phyloP scores from a whole-genome alignment of 2,329 filamentous ascomycete genomes.

The Stagonosporopsis rhizophila region DNA sequence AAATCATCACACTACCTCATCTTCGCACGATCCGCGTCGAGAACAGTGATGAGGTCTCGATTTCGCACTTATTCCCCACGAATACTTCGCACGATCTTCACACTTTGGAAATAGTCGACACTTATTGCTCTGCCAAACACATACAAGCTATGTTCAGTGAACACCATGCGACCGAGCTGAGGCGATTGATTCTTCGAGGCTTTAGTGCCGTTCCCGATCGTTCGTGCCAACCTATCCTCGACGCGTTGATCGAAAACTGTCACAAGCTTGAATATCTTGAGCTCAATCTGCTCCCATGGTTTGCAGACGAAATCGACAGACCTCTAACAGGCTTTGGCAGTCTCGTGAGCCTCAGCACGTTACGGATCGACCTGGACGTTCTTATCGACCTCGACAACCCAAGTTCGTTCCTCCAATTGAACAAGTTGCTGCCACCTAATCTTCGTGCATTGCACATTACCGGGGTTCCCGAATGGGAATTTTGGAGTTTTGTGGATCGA shows the following conservation, averaged over 20 bases:
- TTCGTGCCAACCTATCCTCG: neutral
- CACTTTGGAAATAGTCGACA: neutral
- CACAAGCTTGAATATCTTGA: neutral
- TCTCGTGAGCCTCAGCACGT: neutral
- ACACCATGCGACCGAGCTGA: neutral
- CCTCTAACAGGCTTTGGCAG: neutral
- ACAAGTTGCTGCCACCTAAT: neutral
- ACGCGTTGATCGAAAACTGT: neutral
- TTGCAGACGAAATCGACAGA: neutral
- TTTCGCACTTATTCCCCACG: neutral
- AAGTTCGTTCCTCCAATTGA: neutral
- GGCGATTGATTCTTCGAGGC: neutral
- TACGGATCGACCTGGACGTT: neutral
- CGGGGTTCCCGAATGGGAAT: neutral
- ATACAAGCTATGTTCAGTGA: neutral
- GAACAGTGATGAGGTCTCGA: neutral
- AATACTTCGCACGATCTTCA: neutral
- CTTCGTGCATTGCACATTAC: neutral
- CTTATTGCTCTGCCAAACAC: neutral
- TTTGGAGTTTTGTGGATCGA: neutral
- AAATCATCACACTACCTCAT: neutral
- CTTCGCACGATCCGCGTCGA: neutral
- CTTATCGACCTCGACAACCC: neutral
- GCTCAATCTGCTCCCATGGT: neutral
- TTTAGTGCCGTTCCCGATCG: neutral